phyloP scores from a whole-genome alignment of 192 early-diverging fungal genomes.

The Helicostylum pulchrum region DNA sequence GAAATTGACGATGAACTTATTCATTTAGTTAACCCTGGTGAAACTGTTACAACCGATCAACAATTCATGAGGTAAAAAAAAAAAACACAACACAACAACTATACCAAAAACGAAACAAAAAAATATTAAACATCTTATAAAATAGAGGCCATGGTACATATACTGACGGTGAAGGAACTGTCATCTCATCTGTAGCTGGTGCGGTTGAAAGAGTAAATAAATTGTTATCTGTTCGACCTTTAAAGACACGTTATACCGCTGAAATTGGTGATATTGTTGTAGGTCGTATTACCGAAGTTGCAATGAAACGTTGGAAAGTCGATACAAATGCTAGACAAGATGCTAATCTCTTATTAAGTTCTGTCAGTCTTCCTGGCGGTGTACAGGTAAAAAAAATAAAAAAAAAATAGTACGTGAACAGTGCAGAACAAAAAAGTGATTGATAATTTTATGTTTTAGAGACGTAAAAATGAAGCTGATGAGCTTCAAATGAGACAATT shows the following conservation, averaged over 20 bases:
- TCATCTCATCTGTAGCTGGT: constrained; percentile 87
- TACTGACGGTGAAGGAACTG: constrained; percentile 52
- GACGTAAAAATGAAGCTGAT: constrained; percentile 93
- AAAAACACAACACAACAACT: no score
- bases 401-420: no score
- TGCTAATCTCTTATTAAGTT: constrained; percentile 80
- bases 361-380: constrained; percentile 92
- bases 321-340: constrained; percentile 89
- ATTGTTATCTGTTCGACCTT: constrained; percentile 84
- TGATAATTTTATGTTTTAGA: constrained; percentile 33
- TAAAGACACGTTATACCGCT: constrained; percentile 85
- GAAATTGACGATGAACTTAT: constrained; percentile 37
- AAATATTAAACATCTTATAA: neutral
- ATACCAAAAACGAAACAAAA: no score
- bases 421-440: no score
- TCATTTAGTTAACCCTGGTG: constrained; percentile 74
- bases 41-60: constrained; percentile 68
- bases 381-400: constrained; percentile 85
- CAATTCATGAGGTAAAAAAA: constrained; percentile 66
- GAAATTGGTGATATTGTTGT: constrained; percentile 98
- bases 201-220: constrained; percentile 94
- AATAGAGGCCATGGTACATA: constrained; percentile 87
- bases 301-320: constrained; percentile 91
- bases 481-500: constrained; percentile 96
- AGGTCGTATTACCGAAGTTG: constrained; percentile 89